A percentile compares a stretch with the other conserved stretches of the same genome.
Conservation (phyloP, 2,329 filamentous ascomycete species). For the Aphanocladium album region DNA sequence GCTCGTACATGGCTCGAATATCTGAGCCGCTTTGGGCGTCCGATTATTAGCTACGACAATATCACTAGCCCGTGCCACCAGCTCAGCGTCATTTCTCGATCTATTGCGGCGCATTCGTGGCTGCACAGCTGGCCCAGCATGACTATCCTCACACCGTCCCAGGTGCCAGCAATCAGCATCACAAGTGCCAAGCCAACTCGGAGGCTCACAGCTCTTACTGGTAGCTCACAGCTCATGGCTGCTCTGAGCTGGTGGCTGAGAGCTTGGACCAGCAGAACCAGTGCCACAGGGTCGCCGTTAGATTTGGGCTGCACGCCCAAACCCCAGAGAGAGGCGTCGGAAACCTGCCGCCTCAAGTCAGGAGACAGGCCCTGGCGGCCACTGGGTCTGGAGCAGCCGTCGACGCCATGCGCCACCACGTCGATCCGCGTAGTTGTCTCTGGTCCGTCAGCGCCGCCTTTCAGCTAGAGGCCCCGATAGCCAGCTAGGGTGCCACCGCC, state of each 20-base stretch:
- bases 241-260: not conserved
- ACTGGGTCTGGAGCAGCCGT: slow-evolving; percentile 8
- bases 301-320: not conserved
- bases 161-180: not conserved
- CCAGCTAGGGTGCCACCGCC: slow-evolving; percentile 10
- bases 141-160: not conserved
- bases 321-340: slow-evolving; percentile 7
- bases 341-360: slow-evolving; percentile 10
- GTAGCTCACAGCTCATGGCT: not conserved
- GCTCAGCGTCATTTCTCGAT: slow-evolving; percentile 1
- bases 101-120: not conserved
- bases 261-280: not conserved
- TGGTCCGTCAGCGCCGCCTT: slow-evolving; percentile 1
- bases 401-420: slow-evolving; percentile 10
- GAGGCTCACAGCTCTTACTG: not conserved
- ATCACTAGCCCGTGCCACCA: not conserved
- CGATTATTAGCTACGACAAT: not conserved
- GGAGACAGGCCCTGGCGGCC: not conserved
- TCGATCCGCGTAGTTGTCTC: slow-evolving; percentile 8
- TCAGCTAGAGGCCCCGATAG: slow-evolving; percentile 8
- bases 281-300: slow-evolving; percentile 6
- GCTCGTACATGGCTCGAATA: not conserved
- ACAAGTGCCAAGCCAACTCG: not conserved
- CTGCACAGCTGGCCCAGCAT: not conserved
- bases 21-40: not conserved